Conservation (phyloP, 108 stramenopile genomes). For the Pelagomonas calceolata region DNA sequence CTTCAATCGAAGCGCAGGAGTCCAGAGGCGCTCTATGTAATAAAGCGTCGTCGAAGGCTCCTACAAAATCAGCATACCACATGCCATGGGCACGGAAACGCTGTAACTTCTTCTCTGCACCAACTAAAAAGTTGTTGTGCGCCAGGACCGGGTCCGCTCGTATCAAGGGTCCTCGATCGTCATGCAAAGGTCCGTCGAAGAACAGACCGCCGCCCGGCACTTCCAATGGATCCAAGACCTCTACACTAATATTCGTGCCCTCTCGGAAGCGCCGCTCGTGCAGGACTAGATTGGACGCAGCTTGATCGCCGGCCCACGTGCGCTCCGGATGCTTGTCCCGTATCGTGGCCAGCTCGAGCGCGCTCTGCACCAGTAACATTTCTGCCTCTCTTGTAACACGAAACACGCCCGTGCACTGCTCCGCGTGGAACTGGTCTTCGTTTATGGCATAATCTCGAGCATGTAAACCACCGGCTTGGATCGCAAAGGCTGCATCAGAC, state of each 20-base stretch:
- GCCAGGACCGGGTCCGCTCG: neutral
- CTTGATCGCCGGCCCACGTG: neutral
- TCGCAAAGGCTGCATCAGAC: neutral
- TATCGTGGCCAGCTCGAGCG: too few relatives aligned
- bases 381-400: too few relatives aligned
- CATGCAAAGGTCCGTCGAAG: neutral
- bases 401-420: neutral
- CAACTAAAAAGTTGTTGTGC: neutral
- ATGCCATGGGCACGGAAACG: neutral
- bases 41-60: too few relatives aligned
- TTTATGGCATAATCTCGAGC: neutral
- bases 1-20: too few relatives aligned
- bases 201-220: neutral
- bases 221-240: neutral
- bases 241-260: neutral
- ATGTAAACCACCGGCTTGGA: neutral
- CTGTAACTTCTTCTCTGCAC: neutral
- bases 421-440: neutral
- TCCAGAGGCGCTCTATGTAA: too few relatives aligned
- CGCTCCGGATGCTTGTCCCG: too few relatives aligned
- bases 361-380: too few relatives aligned
- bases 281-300: neutral
- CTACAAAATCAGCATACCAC: neutral
- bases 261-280: neutral
- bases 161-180: neutral